Evolutionary conservation across 441 rosid genomes (phyloP).

Genomic region (Pelargonium hybrid): DNA sequence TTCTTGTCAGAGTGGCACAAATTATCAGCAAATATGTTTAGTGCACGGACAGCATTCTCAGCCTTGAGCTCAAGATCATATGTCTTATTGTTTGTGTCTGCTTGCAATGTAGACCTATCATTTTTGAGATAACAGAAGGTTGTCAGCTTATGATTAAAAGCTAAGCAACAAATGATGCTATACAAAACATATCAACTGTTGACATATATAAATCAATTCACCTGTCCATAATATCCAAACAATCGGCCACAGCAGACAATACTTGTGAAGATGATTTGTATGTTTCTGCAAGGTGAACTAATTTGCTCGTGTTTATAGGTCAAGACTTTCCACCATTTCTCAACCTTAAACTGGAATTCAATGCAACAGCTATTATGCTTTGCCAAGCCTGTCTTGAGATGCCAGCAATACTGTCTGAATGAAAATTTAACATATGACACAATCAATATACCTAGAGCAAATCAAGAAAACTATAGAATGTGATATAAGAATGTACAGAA

Average conservation of each 20-base stretch:
- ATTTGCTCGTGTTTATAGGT: constrained; percentile 38
- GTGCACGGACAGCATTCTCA: constrained; percentile 36
- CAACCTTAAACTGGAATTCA: constrained; percentile 41
- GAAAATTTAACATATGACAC: background rate
- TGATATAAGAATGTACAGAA: constrained; percentile 7
- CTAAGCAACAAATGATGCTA: constrained; percentile 1
- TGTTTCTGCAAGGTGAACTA: constrained; percentile 50
- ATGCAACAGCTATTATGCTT: constrained; percentile 62
- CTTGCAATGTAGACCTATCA: constrained; percentile 37
- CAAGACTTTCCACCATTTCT: constrained; percentile 21
- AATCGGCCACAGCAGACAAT: constrained; percentile 68
- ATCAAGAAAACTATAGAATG: background rate
- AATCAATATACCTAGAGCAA: constrained; percentile 3
- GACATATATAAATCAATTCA: constrained; percentile 27
- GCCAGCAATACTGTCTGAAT: constrained; percentile 48
- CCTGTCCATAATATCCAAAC: constrained; percentile 55
- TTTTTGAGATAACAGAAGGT: constrained; percentile 8
- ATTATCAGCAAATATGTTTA: constrained; percentile 48
- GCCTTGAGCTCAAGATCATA: constrained; percentile 42
- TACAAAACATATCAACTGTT: constrained; percentile 7
- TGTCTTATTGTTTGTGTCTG: constrained; percentile 20
- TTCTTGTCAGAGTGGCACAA: constrained; percentile 58
- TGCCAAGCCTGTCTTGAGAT: constrained; percentile 48
- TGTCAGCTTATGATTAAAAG: background rate
- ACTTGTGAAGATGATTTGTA: constrained; percentile 61